phyloP scores from a whole-genome alignment of 331 rosid species.

The Phaseolus coccineus region DNA sequence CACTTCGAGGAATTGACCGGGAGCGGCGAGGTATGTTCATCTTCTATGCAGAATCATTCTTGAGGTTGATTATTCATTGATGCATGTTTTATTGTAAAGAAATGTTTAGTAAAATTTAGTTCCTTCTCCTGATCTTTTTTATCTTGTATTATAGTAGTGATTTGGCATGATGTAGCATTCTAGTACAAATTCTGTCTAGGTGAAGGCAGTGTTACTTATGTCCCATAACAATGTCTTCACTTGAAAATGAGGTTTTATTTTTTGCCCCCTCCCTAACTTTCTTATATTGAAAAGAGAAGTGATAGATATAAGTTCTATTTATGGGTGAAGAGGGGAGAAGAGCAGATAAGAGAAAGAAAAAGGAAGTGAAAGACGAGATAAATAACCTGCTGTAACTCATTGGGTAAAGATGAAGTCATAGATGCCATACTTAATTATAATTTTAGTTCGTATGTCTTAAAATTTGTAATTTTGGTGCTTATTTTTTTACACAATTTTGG shows the following conservation, averaged over 20 bases:
- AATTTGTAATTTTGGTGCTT: too few relatives aligned
- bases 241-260: background rate
- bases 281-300: background rate
- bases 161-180: constrained; percentile 21
- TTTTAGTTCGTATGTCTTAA: too few relatives aligned
- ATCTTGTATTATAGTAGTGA: background rate
- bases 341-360: background rate
- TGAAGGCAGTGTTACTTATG: constrained; percentile 1
- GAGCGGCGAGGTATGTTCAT: constrained; percentile 44
- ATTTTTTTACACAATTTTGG: too few relatives aligned
- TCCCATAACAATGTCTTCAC: background rate
- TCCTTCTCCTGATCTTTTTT: background rate
- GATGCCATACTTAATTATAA: too few relatives aligned
- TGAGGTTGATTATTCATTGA: constrained; percentile 33
- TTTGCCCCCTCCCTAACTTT: background rate
- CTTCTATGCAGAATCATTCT: constrained; percentile 28
- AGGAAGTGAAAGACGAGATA: background rate
- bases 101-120: constrained; percentile 14
- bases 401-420: background rate
- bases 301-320: background rate
- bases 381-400: background rate
- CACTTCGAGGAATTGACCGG: constrained; percentile 71
- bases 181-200: constrained; percentile 7
- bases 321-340: background rate
- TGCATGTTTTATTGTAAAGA: constrained; percentile 18